Conservation (phyloP, 371 early-diverging fungal species). For the Dinochytrium kinnereticum region DNA sequence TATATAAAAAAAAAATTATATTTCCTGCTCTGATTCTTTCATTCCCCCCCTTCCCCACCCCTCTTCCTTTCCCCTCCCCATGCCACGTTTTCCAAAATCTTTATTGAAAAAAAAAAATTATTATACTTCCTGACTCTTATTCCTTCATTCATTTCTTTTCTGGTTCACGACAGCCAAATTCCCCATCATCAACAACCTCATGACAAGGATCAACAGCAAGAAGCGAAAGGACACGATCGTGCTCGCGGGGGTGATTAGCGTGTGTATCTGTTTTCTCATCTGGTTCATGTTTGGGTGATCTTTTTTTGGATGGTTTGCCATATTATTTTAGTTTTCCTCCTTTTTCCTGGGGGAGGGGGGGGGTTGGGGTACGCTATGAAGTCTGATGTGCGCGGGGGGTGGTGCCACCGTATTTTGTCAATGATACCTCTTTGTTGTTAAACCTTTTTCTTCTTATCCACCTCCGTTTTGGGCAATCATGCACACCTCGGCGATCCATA, state of each 20-base stretch:
- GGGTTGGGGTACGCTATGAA: no score
- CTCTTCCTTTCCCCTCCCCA: constrained; percentile 9
- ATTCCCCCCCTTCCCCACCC: neutral
- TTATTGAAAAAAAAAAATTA: neutral
- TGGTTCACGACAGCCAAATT: constrained; percentile 45
- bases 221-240: constrained; percentile 68
- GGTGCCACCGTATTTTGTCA: no score
- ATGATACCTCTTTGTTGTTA: no score
- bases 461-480: no score
- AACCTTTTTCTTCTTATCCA: no score
- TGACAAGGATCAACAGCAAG: constrained; percentile 66
- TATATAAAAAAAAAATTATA: no score
- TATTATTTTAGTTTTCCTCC: no score
- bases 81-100: neutral
- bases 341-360: no score
- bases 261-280: constrained; percentile 63
- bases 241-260: constrained; percentile 67
- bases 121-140: neutral
- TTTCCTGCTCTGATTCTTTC: neutral
- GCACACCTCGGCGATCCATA: no score
- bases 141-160: neutral
- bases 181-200: constrained; percentile 68
- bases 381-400: no score
- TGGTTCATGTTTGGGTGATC: constrained; percentile 33
- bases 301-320: no score